phyloP scores from a whole-genome alignment of 257 asterid genomes.

The Solanum etuberosum region DNA sequence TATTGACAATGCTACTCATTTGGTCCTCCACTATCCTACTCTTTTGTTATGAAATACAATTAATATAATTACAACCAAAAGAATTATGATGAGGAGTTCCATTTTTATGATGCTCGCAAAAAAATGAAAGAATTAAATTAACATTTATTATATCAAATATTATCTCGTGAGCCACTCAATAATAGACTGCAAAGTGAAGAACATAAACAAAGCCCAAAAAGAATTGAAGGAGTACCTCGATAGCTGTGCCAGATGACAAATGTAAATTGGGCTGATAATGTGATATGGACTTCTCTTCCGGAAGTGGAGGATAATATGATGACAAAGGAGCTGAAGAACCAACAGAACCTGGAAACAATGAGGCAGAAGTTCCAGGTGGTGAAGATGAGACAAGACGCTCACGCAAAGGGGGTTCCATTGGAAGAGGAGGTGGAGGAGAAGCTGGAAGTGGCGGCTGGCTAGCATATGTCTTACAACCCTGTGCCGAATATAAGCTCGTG shows the following conservation, averaged over 20 bases:
- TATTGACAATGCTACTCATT: too few species aligned
- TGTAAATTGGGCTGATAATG: slow-evolving; percentile 20
- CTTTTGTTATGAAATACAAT: too few species aligned
- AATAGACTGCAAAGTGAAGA: not conserved
- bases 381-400: slow-evolving; percentile 30
- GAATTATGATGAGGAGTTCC: too few species aligned
- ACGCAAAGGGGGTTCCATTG: slow-evolving; percentile 34
- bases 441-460: slow-evolving; percentile 67
- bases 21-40: too few species aligned
- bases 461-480: slow-evolving; percentile 11
- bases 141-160: not conserved
- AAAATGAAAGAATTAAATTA: too few species aligned
- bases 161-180: not conserved
- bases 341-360: slow-evolving; percentile 31
- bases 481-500: slow-evolving; percentile 3
- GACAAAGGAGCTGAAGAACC: slow-evolving; percentile 26
- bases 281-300: slow-evolving; percentile 28
- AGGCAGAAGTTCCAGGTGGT: slow-evolving; percentile 28
- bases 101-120: too few species aligned
- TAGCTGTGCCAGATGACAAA: slow-evolving; percentile 23
- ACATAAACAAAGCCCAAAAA: not conserved
- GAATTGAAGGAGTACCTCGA: slow-evolving; percentile 30
- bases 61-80: too few species aligned
- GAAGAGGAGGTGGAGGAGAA: slow-evolving; percentile 71
- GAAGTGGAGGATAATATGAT: slow-evolving; percentile 27